These are phyloP conservation scores for Yarrowia divulgata DNA, from an alignment of 805 yeast species.

Conservation along the genomic window DNA sequence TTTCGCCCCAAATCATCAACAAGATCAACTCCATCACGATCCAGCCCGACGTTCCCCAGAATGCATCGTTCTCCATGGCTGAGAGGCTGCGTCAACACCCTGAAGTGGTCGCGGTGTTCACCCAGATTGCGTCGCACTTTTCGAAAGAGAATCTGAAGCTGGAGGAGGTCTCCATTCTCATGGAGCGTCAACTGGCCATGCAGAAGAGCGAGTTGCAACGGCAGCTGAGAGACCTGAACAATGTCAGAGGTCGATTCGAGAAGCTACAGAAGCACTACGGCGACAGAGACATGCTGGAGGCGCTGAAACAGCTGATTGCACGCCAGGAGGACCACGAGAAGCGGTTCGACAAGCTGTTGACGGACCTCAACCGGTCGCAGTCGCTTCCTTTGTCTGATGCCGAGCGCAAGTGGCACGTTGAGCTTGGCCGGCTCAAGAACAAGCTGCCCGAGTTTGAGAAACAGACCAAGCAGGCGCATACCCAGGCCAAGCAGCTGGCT, in stretches of 20 bases:
- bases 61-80: constrained; percentile 40
- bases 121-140: constrained; percentile 43
- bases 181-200: constrained; percentile 52
- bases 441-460: constrained; percentile 22
- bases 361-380: constrained; percentile 45
- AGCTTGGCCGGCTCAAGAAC: constrained; percentile 51
- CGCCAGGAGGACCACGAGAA: constrained; percentile 51
- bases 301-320: constrained; percentile 43
- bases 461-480: constrained; percentile 43
- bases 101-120: constrained; percentile 44
- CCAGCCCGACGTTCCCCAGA: not conserved
- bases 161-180: constrained; percentile 50
- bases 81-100: constrained; percentile 45
- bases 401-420: constrained; percentile 58
- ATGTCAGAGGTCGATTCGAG: constrained; percentile 43
- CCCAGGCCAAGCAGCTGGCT: constrained; percentile 6
- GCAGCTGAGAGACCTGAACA: constrained; percentile 51
- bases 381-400: constrained; percentile 50
- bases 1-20: constrained; percentile 1
- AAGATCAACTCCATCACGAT: constrained; percentile 20
- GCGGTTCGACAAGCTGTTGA: constrained; percentile 49
- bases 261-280: constrained; percentile 27
- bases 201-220: constrained; percentile 55
- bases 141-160: constrained; percentile 46
- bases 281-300: constrained; percentile 39